A percentile compares a stretch with the other conserved stretches of the same genome.
phyloP scores from a whole-genome alignment of 495 filamentous ascomycete genomes.

The Cercophora scortea region DNA sequence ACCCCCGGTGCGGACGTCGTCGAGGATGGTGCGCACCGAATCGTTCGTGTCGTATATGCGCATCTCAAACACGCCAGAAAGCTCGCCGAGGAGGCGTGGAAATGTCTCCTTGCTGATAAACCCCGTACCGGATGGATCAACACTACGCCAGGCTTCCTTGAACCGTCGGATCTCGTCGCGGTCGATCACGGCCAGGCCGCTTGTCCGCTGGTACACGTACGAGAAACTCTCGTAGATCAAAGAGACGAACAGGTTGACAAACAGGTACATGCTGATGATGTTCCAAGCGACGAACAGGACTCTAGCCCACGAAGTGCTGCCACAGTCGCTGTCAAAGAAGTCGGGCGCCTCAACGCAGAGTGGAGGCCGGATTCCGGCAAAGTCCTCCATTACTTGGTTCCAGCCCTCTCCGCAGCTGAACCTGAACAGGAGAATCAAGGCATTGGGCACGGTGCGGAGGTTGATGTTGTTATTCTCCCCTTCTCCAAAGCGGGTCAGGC shows the following conservation, averaged over 20 bases:
- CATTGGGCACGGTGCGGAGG: slow-evolving; percentile 86
- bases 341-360: slow-evolving; percentile 58
- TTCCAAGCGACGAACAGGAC: slow-evolving; percentile 94
- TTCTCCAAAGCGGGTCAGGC: slow-evolving; percentile 77
- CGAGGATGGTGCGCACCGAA: slow-evolving; percentile 72
- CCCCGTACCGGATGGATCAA: slow-evolving; percentile 83
- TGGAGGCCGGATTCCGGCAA: slow-evolving; percentile 66
- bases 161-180: slow-evolving; percentile 91
- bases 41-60: slow-evolving; percentile 91
- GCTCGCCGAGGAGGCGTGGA: slow-evolving; percentile 78
- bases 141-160: slow-evolving; percentile 96
- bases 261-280: slow-evolving; percentile 99
- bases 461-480: slow-evolving; percentile 78
- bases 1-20: slow-evolving; percentile 56
- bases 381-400: slow-evolving; percentile 97
- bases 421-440: slow-evolving; percentile 86
- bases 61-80: slow-evolving; percentile 94
- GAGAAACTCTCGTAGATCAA: slow-evolving; percentile 99
- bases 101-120: slow-evolving; percentile 91
- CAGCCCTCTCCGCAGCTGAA: slow-evolving; percentile 91
- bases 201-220: slow-evolving; percentile 96
- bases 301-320: slow-evolving; percentile 78
- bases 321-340: slow-evolving; percentile 88
- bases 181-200: slow-evolving; percentile 72
- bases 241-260: slow-evolving; percentile 96